phyloP scores from a whole-genome alignment of 495 filamentous ascomycete species.

The Hypoxylon intermedium region DNA sequence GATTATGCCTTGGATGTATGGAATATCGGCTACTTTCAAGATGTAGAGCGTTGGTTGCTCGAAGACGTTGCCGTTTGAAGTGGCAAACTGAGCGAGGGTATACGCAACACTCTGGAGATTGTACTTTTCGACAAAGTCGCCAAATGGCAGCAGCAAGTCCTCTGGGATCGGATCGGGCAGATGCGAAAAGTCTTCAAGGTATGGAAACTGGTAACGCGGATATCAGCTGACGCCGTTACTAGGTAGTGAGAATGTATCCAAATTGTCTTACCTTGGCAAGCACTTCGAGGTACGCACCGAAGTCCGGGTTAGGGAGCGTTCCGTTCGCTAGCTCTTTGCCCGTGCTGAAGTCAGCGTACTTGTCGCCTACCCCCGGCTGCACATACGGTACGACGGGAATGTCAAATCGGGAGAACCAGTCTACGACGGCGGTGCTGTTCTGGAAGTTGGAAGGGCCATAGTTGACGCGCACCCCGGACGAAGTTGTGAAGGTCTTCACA shows the following conservation, averaged over 20 bases:
- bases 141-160: conserved; percentile 55
- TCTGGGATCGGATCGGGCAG: conserved; percentile 48
- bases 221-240: background rate
- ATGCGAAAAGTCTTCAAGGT: conserved; percentile 42
- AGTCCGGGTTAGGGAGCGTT: conserved; percentile 36
- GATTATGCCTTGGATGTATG: conserved; percentile 41
- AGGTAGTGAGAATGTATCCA: background rate
- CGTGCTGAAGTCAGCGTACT: conserved; percentile 52
- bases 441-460: conserved; percentile 52
- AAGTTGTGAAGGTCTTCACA: conserved; percentile 51
- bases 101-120: conserved; percentile 46
- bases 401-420: conserved; percentile 53
- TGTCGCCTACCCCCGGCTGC: conserved; percentile 7
- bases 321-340: conserved; percentile 40
- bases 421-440: conserved; percentile 26
- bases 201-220: background rate
- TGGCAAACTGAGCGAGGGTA: conserved; percentile 45
- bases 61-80: conserved; percentile 50
- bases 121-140: conserved; percentile 54
- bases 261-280: conserved; percentile 30
- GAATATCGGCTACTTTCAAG: conserved; percentile 47
- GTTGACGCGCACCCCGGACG: conserved; percentile 43
- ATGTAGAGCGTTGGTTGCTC: conserved; percentile 48
- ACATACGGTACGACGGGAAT: conserved; percentile 38
- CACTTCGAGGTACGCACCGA: conserved; percentile 46